Base-by-base conservation (phyloP, 768 basidiomycete species). In the Auricularia auricula-judae region DNA sequence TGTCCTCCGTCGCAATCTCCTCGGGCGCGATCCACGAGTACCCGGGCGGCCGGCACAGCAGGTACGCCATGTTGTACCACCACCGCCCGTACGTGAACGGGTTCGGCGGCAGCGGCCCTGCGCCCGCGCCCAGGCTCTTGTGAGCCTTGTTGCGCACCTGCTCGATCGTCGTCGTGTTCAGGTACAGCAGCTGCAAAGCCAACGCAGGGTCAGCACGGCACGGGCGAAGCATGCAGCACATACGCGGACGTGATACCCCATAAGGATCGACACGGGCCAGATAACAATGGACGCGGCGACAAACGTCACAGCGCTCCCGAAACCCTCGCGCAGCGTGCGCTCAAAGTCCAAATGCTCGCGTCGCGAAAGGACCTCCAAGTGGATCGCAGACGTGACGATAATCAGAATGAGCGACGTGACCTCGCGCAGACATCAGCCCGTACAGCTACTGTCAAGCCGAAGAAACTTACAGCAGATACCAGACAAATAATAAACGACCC, bases 151-250 rank as follows among this genome's bases (percentile, higher is more conserved):
- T 91, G 65, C 94, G 86, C 68, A 96, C 93, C 88, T 93, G 71
- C 77, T 98, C 95, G 66, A 98, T 93, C n/a, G 94, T 98, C 8
- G 95, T 97, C 42, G 93, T 81, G 74, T 96, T 95, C 67, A 93
- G 78, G 36, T 93, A 72, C 63, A 96, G 76, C 60, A 98, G 80
- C 88, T 91, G 42, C 29, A 23, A 36, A 35, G 34, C 33, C 59
- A 12, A 14, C 36, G 8, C 11, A 23, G 14, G 11, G 16, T 33
- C 21, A 63, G 23, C 53, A 53, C 47, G 21, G 47, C 18, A 51
- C 47, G 18, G 18, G 43, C 10, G 18, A 44, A 36, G 44, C 33
- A 34, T 47, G 36, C 36, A 44, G 56, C 4, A 78, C 90, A 71
- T 74, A 94, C 93, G 75, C 94, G 81, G 73, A 91, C 74, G 77